Conservation (phyloP, 371 early-diverging fungal species). For the Fennellomyces sp. region DNA sequence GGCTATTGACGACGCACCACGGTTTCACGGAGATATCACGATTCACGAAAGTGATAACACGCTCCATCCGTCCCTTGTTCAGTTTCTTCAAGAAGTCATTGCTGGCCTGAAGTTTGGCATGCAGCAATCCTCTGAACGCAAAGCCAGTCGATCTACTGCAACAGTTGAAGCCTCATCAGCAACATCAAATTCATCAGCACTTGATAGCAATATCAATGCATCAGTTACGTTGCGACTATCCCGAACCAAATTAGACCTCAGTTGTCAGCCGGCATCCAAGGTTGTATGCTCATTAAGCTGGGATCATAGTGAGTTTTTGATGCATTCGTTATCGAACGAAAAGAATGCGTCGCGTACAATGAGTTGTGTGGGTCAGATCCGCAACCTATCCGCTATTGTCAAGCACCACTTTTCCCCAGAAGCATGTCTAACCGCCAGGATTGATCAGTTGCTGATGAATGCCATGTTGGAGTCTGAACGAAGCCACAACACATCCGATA, state of each 20-base stretch:
- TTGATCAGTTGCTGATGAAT: conserved; percentile 64
- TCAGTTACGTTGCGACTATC: conserved; percentile 61
- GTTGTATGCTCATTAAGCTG: conserved; percentile 73
- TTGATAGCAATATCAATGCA: conserved; percentile 33
- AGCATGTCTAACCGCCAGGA: conserved; percentile 68
- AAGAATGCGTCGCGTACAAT: conserved; percentile 48
- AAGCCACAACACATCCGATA: conserved; percentile 17
- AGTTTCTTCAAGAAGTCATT: conserved; percentile 71
- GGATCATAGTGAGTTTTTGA: conserved; percentile 73
- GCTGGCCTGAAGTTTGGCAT: conserved; percentile 70
- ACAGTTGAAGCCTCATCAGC: background rate
- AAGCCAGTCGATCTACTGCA: conserved; percentile 23
- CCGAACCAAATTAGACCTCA: conserved; percentile 72
- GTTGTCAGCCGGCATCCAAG: conserved; percentile 79
- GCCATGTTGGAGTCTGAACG: conserved; percentile 58
- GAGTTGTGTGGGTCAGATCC: conserved; percentile 65
- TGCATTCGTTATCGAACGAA: conserved; percentile 49
- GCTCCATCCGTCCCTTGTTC: conserved; percentile 76
- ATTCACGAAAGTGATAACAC: conserved; percentile 80
- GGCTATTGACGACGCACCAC: conserved; percentile 43
- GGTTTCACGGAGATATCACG: conserved; percentile 67
- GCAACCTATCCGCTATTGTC: conserved; percentile 63
- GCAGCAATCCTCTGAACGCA: conserved; percentile 52
- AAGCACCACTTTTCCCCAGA: conserved; percentile 86
- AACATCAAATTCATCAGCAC: conserved; percentile 1